These are phyloP conservation scores for Komagataea norvegica DNA, from an alignment of 1,139 yeast species.

Conservation along the genomic window DNA sequence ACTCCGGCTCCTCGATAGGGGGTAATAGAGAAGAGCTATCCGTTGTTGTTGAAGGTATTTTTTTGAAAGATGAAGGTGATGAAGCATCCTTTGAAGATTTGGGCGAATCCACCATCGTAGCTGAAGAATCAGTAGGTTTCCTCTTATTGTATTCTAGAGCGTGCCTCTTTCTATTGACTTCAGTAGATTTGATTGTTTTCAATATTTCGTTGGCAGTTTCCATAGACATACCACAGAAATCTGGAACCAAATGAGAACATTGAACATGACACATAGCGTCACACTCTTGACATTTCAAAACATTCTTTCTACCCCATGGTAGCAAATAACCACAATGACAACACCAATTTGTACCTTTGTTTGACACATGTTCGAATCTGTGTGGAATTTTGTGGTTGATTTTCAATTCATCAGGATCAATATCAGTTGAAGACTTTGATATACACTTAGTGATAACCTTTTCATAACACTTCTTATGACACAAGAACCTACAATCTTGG, in stretches of 20 bases:
- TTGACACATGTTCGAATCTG: slow-evolving; percentile 83
- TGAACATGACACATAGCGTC: slow-evolving; percentile 90
- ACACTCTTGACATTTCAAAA: slow-evolving; percentile 93
- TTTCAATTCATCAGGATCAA: slow-evolving; percentile 82
- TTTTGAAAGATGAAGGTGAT: slow-evolving; percentile 14
- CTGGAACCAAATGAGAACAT: slow-evolving; percentile 94
- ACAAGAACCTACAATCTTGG: slow-evolving; percentile 89
- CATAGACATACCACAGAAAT: slow-evolving; percentile 98
- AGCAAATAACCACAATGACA: slow-evolving; percentile 96
- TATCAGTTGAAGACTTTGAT: slow-evolving; percentile 81
- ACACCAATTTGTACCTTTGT: slow-evolving; percentile 98
- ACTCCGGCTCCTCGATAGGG: slow-evolving; percentile 8
- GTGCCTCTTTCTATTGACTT: slow-evolving; percentile 36
- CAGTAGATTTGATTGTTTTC: slow-evolving; percentile 78
- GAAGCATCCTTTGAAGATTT: slow-evolving; percentile 8
- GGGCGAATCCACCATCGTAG: slow-evolving; percentile 22
- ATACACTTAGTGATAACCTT: slow-evolving; percentile 95
- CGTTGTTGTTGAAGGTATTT: slow-evolving; percentile 10
- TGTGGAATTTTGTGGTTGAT: slow-evolving; percentile 96
- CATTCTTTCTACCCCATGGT: slow-evolving; percentile 93
- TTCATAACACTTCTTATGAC: slow-evolving; percentile 91
- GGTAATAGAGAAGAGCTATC: slow-evolving; percentile 8
- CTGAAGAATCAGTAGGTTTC: slow-evolving; percentile 21
- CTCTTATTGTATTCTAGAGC: slow-evolving; percentile 20
- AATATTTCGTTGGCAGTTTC: slow-evolving; percentile 91